Evolutionary conservation across 129 eudicot species (phyloP).

Genomic region (Centella asiatica): DNA sequence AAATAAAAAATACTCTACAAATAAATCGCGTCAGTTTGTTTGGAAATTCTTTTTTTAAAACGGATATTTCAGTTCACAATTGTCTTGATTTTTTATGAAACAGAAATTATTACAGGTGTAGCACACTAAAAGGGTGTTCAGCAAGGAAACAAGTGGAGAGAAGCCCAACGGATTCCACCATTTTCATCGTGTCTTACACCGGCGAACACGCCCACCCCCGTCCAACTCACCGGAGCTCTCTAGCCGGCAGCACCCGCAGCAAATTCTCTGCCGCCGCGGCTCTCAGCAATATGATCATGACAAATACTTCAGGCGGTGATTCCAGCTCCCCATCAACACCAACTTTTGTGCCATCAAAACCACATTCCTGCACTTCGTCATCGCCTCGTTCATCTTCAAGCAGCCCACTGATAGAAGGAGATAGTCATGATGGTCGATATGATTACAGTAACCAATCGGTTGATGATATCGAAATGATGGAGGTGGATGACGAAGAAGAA

Average conservation of each 20-base stretch:
- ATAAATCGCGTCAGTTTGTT: too few relatives aligned
- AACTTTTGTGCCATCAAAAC: constrained; percentile 18
- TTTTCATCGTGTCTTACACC: constrained; percentile 49
- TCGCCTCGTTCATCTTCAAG: constrained; percentile 25
- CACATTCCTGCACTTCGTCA: constrained; percentile 33
- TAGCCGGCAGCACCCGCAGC: constrained; percentile 58
- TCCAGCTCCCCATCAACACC: constrained; percentile 7
- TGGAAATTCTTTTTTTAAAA: too few relatives aligned
- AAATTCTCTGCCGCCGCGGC: constrained; percentile 27
- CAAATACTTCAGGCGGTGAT: neutral
- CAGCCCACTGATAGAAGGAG: too few relatives aligned
- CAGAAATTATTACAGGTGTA: constrained; percentile 59
- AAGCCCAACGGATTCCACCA: constrained; percentile 37
- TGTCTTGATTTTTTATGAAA: too few relatives aligned
- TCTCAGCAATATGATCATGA: neutral
- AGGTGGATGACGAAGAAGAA: constrained; percentile 14
- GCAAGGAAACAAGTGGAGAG: constrained; percentile 83
- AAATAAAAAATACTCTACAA: too few relatives aligned
- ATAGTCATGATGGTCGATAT: neutral
- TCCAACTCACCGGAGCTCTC: constrained; percentile 63
- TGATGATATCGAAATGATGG: neutral
- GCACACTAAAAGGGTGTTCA: constrained; percentile 72
- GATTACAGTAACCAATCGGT: neutral
- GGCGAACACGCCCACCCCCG: constrained; percentile 71
- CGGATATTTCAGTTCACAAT: too few relatives aligned